Conservation (phyloP, 2,329 filamentous ascomycete species). For the Pestalotiopsis fici region DNA sequence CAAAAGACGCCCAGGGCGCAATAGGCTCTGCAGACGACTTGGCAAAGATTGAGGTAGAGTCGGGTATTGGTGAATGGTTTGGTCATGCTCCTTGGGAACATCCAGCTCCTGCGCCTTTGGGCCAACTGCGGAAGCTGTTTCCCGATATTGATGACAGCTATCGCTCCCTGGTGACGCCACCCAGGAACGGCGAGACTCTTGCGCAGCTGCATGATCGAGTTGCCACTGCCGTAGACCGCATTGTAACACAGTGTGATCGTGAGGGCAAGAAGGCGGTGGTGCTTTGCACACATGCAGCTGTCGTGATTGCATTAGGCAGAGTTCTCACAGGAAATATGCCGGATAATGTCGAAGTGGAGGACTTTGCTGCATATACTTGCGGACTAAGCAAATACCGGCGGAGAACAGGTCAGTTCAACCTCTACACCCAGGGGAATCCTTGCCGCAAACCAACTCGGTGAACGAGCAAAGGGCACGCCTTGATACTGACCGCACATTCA, state of each 20-base stretch:
- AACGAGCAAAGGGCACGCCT: slow-evolving; percentile 17
- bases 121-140: slow-evolving; percentile 68
- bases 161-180: slow-evolving; percentile 66
- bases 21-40: slow-evolving; percentile 16
- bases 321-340: slow-evolving; percentile 80
- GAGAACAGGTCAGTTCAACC: slow-evolving; percentile 9
- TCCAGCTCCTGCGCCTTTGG: slow-evolving; percentile 70
- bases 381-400: slow-evolving; percentile 68
- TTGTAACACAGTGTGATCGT: slow-evolving; percentile 74
- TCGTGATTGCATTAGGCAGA: slow-evolving; percentile 83
- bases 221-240: slow-evolving; percentile 66
- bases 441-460: neutral
- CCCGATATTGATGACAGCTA: slow-evolving; percentile 61
- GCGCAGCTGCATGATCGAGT: slow-evolving; percentile 78
- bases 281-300: slow-evolving; percentile 87
- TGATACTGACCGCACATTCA: slow-evolving; percentile 17
- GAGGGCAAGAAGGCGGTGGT: slow-evolving; percentile 71
- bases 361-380: slow-evolving; percentile 85
- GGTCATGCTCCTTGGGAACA: slow-evolving; percentile 84
- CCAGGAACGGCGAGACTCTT: slow-evolving; percentile 76
- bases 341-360: slow-evolving; percentile 68
- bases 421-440: neutral
- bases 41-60: slow-evolving; percentile 52
- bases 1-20: neutral
- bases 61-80: slow-evolving; percentile 82